phyloP scores from a whole-genome alignment of 2,329 filamentous ascomycete genomes.

The Ascochyta lentis region DNA sequence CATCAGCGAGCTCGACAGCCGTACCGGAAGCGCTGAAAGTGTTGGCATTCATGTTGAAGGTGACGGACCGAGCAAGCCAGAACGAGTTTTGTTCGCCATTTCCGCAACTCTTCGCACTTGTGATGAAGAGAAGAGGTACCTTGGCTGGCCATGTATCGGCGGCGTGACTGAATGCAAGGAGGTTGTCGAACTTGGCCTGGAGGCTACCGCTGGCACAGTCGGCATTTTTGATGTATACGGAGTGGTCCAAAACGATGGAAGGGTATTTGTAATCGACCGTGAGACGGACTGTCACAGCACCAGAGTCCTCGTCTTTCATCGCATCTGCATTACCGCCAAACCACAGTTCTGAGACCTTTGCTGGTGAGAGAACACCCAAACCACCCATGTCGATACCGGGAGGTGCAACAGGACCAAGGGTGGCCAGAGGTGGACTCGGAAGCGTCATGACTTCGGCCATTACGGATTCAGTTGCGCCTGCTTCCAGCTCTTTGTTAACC shows the following conservation, averaged over 20 bases:
- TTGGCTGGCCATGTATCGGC: conserved; percentile 15
- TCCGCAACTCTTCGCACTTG: conserved; percentile 12
- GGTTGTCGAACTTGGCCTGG: conserved; percentile 14
- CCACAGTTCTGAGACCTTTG: conserved; percentile 6
- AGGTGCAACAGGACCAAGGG: conserved; percentile 7
- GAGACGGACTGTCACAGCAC: conserved; percentile 12
- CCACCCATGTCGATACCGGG: conserved; percentile 16
- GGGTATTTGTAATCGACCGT: conserved; percentile 15
- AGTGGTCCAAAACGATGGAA: conserved; percentile 12
- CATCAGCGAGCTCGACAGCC: conserved; percentile 6
- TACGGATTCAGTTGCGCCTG: conserved; percentile 7
- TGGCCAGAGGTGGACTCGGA: conserved; percentile 9
- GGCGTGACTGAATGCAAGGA: conserved; percentile 11
- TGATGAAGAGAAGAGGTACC: conserved; percentile 9
- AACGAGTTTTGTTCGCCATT: conserved; percentile 15
- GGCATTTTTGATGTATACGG: conserved; percentile 13
- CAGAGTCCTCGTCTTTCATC: conserved; percentile 14
- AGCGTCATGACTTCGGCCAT: conserved; percentile 14
- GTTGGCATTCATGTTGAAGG: conserved; percentile 4
- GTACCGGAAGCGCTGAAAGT: conserved; percentile 12
- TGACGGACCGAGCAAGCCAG: conserved; percentile 12
- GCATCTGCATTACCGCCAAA: conserved; percentile 8
- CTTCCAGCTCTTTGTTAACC: neutral
- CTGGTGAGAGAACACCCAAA: conserved; percentile 11
- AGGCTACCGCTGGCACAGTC: conserved; percentile 8